Evolutionary conservation across 176 grass and related monocot genomes (phyloP), one percentile per base, ranked within the genome.

Genomic region (Triticum dicoccoides): DNA sequence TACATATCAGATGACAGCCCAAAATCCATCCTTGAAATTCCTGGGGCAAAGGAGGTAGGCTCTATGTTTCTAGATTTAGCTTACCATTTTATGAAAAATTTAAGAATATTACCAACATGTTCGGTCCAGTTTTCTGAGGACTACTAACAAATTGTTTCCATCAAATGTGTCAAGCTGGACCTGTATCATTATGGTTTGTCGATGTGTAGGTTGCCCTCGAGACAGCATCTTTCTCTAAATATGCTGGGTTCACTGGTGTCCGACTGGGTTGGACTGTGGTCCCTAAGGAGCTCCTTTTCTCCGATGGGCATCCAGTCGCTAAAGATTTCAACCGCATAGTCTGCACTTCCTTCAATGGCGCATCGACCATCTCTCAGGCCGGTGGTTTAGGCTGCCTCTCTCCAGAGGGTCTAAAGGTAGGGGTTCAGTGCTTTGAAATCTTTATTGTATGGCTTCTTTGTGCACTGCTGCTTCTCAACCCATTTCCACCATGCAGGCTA

Each of bases 311-410:
- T 80, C 94, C 84, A 84, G 92, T 99, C 0, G 94, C 97, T 30
- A 94, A 92, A 86, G 94, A 96, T 88, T 98, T 98, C 76, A 98
- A 91, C 35, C 93, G 97, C 79, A 99, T 96, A 80, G 94, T 96
- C 18, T 87, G 80, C 79, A 99, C 97, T 61, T 92, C 92, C 89
- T 99, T 96, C 84, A 96, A 96, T 87, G 94, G 97, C 4, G 90
- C 94, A 61, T 99, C 97, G 58, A 96, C 96, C 52, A 83, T 99
- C 49, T 27, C 97, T 66, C 92, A 99, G 77, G 97, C 97, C 20
- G 97, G 94, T 33, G 97, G 92, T 79, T 87, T 94, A 47, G 92
- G 92, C 61, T 99, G 97, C 76, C 92, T 94, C 54, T 96, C 90
- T 83, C 83, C 94, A 21, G 92, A 91, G 77, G 97, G 94, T 66